These are phyloP conservation scores for Beauveria australis DNA, from an alignment of 2,329 filamentous ascomycete genomes.

Conservation along the genomic window DNA sequence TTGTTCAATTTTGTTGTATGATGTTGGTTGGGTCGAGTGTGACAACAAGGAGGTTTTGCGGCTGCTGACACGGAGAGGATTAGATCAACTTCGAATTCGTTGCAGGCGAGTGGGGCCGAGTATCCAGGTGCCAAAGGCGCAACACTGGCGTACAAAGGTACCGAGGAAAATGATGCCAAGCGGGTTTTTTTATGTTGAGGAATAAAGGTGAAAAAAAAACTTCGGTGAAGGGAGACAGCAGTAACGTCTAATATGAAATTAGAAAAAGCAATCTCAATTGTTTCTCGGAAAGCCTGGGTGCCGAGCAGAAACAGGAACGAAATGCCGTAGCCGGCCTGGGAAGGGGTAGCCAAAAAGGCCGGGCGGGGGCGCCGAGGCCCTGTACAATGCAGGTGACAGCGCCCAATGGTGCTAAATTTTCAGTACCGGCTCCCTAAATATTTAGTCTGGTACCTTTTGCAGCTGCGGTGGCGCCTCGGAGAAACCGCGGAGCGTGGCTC, in stretches of 20 bases:
- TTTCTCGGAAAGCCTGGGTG: neutral
- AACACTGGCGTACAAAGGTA: neutral
- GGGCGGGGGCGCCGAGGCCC: neutral
- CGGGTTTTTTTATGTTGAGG: neutral
- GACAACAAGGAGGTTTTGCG: neutral
- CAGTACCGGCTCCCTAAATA: neutral
- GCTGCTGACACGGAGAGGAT: neutral
- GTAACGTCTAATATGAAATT: neutral
- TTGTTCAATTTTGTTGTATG: neutral
- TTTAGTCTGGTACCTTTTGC: neutral
- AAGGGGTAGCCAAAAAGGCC: neutral
- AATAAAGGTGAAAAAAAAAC: neutral
- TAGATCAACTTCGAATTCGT: constrained; percentile 5
- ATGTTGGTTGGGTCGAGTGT: neutral
- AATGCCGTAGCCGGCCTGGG: neutral
- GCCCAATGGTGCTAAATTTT: neutral
- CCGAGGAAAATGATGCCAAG: neutral
- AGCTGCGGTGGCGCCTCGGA: neutral
- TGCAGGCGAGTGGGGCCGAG: constrained; percentile 2
- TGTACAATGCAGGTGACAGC: neutral
- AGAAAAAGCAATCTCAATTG: neutral
- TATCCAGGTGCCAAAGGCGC: neutral
- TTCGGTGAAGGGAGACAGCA: neutral
- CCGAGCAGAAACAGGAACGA: neutral
- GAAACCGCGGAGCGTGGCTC: neutral